Percentiles rank a stretch among this genome's conserved stretches.
phyloP scores from a whole-genome alignment of 495 filamentous ascomycete species.

The Pseudoneurospora amorphoporcata region DNA sequence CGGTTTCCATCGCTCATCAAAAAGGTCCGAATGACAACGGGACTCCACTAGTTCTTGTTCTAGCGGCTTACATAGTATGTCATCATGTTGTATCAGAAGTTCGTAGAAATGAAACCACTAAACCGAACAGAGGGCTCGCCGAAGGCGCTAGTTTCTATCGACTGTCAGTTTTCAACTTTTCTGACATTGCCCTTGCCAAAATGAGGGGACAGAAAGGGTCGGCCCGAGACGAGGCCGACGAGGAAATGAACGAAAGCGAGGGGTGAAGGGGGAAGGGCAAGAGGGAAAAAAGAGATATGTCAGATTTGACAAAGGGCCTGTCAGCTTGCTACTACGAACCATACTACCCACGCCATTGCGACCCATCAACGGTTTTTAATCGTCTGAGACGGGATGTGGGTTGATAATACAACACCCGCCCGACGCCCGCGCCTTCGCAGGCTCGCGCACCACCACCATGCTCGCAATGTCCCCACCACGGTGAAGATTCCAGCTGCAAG shows the following conservation, averaged over 20 bases:
- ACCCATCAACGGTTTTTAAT: neutral
- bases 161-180: neutral
- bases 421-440: neutral
- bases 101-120: neutral
- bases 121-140: neutral
- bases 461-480: neutral
- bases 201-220: neutral
- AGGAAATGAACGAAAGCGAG: neutral
- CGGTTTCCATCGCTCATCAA: neutral
- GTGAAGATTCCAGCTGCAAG: neutral
- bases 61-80: neutral
- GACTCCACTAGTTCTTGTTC: neutral
- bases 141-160: neutral
- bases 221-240: neutral
- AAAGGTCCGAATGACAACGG: neutral
- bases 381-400: neutral
- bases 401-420: neutral
- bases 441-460: neutral
- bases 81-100: neutral
- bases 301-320: neutral
- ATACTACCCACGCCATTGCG: neutral
- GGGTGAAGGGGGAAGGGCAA: neutral
- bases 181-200: neutral
- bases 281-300: neutral
- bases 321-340: neutral